A percentile compares a stretch with the other conserved stretches of the same genome.
These are phyloP conservation scores for Cymbidium sinense DNA, from an alignment of 106 monocot genomes.

Conservation along the genomic window DNA sequence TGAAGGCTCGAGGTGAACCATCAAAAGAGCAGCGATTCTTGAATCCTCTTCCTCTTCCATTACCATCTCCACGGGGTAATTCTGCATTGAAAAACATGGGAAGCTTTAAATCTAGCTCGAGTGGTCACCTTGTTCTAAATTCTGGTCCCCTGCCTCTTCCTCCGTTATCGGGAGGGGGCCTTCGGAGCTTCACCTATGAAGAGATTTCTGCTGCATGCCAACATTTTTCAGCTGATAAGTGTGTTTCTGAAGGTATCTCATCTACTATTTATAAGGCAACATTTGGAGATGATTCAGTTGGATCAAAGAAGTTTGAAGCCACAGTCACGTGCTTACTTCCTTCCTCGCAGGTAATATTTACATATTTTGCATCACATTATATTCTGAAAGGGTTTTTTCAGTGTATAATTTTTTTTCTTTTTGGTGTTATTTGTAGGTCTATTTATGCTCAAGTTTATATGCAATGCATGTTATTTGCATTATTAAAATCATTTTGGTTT, in stretches of 20 bases:
- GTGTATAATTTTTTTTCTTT: neutral
- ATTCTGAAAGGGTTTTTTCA: neutral
- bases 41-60: constrained; percentile 75
- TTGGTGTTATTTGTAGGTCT: neutral
- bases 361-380: neutral
- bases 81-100: constrained; percentile 43
- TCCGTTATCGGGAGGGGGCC: constrained; percentile 41
- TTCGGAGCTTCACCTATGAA: constrained; percentile 72
- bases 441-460: neutral
- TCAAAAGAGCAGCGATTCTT: constrained; percentile 49
- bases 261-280: constrained; percentile 67
- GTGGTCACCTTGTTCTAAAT: constrained; percentile 19
- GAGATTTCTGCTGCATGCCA: constrained; percentile 78
- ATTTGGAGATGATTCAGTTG: constrained; percentile 61
- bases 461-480: neutral
- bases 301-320: constrained; percentile 61
- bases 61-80: constrained; percentile 42
- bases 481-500: too few species aligned
- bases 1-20: constrained; percentile 15
- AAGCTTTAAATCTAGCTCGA: constrained; percentile 61
- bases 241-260: constrained; percentile 65
- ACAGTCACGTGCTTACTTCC: constrained; percentile 57
- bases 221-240: constrained; percentile 58
- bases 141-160: constrained; percentile 85
- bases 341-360: constrained; percentile 58